Conservation (phyloP, 2,329 filamentous ascomycete species). For the Didymella lethalis region DNA sequence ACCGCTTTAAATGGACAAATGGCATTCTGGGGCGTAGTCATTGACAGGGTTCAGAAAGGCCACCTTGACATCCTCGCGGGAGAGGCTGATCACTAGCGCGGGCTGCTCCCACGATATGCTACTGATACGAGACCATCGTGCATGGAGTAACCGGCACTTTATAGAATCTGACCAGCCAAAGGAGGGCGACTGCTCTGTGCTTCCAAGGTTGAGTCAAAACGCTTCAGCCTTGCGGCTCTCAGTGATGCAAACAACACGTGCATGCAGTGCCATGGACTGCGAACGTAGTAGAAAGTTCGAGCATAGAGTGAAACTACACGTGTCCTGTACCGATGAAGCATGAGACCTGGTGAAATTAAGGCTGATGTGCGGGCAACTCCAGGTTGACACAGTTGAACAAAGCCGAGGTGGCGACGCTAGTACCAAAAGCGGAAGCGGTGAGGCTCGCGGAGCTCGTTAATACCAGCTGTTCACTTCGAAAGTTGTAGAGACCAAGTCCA, state of each 20-base stretch:
- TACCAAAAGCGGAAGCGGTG: constrained; percentile 31
- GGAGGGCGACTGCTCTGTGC: constrained; percentile 5
- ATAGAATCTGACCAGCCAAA: constrained; percentile 1
- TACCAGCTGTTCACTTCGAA: constrained; percentile 45
- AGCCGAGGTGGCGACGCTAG: constrained; percentile 27
- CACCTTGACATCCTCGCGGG: constrained; percentile 21
- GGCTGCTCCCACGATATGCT: constrained; percentile 1
- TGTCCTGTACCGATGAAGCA: constrained; percentile 41
- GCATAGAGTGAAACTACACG: constrained; percentile 36
- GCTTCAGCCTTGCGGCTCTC: neutral
- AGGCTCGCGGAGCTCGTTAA: constrained; percentile 33
- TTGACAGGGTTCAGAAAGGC: constrained; percentile 15
- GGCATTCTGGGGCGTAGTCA: constrained; percentile 4
- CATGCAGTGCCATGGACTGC: constrained; percentile 16
- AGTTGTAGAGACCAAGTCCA: constrained; percentile 31
- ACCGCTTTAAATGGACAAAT: constrained; percentile 1
- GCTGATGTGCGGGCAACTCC: constrained; percentile 35
- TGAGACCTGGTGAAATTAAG: constrained; percentile 41
- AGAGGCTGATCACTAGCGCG: constrained; percentile 21
- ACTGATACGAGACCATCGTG: constrained; percentile 7
- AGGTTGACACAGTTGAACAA: constrained; percentile 20
- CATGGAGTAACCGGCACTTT: constrained; percentile 1
- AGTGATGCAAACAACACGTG: constrained; percentile 19
- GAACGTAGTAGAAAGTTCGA: constrained; percentile 30
- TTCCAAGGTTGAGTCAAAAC: neutral